Evolutionary conservation across 768 basidiomycete genomes (phyloP).

Genomic region (Crassisporium funariophilum): DNA sequence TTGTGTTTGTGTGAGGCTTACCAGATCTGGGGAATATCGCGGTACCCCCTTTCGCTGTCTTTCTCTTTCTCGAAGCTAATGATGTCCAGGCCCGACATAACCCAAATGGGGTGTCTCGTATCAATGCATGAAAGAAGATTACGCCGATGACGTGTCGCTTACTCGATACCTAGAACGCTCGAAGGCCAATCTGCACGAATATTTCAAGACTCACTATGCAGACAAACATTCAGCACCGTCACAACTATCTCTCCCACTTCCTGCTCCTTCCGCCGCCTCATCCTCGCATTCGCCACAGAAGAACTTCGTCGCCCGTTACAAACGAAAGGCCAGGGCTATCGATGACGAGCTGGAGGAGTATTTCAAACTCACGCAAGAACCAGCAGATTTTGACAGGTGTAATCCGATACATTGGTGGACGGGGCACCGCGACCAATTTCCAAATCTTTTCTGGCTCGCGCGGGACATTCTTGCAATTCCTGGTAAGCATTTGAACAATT

Average conservation of each 20-base stretch:
- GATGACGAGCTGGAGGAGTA: conserved; percentile 20
- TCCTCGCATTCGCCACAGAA: background rate
- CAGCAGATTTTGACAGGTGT: conserved; percentile 25
- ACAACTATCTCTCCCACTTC: background rate
- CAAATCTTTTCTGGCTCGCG: conserved; percentile 28
- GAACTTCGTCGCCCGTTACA: conserved; percentile 18
- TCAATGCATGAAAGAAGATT: conserved; percentile 23
- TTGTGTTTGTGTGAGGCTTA: no score
- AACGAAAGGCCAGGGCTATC: no score
- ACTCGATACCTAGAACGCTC: background rate
- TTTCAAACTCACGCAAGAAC: conserved; percentile 13
- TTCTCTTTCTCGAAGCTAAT: no score
- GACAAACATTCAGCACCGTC: conserved; percentile 10
- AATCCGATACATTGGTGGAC: conserved; percentile 35
- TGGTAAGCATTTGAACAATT: conserved; percentile 24
- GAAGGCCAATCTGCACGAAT: conserved; percentile 25
- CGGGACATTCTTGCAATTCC: conserved; percentile 32
- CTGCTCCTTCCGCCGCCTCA: background rate
- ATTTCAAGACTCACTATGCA: conserved; percentile 25
- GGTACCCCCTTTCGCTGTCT: no score
- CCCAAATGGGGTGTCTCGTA: conserved; percentile 33
- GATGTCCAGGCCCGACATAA: no score
- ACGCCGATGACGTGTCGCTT: conserved; percentile 16
- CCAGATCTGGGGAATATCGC: no score
- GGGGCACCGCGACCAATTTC: conserved; percentile 20